Percentiles rank a stretch among this genome's conserved stretches.
phyloP scores from a whole-genome alignment of 208 protist genomes.

The Leishmania lainsoni region DNA sequence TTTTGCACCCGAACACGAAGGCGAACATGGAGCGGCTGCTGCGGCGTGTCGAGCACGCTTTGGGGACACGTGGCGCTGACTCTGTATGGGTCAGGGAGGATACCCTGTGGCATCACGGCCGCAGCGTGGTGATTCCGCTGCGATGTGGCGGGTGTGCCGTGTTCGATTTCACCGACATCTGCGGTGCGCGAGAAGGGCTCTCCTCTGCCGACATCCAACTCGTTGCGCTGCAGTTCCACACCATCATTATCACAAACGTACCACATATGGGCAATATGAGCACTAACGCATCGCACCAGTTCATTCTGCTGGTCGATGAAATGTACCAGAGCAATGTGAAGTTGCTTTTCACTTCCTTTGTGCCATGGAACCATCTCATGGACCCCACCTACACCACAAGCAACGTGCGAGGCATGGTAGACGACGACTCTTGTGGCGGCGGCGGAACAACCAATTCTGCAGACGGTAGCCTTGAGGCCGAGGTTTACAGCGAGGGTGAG shows the following conservation, averaged over 20 bases:
- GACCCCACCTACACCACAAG: conserved; percentile 18
- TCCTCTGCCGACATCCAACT: conserved; percentile 76
- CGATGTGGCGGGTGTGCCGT: conserved; percentile 70
- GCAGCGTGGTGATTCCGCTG: conserved; percentile 66
- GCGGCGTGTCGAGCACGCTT: conserved; percentile 58
- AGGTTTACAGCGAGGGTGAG: conserved; percentile 75
- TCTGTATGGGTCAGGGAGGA: conserved; percentile 51
- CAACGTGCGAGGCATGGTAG: conserved; percentile 6
- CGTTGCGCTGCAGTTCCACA: conserved; percentile 75
- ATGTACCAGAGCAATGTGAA: conserved; percentile 92
- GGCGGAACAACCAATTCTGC: not conserved
- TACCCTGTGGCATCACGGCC: conserved; percentile 67
- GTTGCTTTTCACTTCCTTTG: conserved; percentile 74
- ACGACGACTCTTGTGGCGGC: not conserved
- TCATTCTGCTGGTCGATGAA: conserved; percentile 87
- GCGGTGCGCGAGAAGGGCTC: conserved; percentile 46
- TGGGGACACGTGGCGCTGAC: not conserved
- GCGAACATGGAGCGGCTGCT: conserved; percentile 51
- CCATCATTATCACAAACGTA: conserved; percentile 80
- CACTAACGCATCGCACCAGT: conserved; percentile 79
- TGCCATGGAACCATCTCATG: conserved; percentile 73
- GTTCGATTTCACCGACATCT: conserved; percentile 86
- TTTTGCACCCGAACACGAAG: conserved; percentile 67
- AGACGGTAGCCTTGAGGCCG: not conserved
- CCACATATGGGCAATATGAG: conserved; percentile 65